These are phyloP conservation scores for Malus asiatica DNA, from an alignment of 306 rosid species.

Conservation along the genomic window DNA sequence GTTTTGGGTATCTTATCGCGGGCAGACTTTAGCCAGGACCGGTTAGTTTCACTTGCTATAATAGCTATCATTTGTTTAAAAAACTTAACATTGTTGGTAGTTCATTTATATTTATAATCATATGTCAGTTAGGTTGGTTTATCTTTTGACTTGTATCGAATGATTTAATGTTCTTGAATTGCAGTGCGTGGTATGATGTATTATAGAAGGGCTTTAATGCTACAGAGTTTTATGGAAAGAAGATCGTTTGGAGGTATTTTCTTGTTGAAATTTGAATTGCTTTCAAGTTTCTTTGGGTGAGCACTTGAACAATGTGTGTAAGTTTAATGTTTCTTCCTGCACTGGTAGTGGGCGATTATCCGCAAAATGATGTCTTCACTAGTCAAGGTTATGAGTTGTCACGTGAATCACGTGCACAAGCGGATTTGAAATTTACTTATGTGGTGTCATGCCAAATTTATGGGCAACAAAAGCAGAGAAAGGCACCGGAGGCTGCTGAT, in stretches of 20 bases:
- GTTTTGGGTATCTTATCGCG: slow-evolving; percentile 92
- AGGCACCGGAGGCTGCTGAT: slow-evolving; percentile 77
- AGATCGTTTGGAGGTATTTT: slow-evolving; percentile 73
- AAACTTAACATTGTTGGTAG: neutral
- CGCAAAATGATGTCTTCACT: slow-evolving; percentile 45
- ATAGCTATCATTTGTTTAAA: neutral
- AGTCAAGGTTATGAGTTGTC: slow-evolving; percentile 82
- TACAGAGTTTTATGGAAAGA: slow-evolving; percentile 81
- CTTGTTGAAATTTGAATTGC: slow-evolving; percentile 3
- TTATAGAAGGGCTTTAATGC: slow-evolving; percentile 92
- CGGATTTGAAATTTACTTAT: slow-evolving; percentile 91
- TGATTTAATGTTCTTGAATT: slow-evolving; percentile 23
- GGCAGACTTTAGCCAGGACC: slow-evolving; percentile 98
- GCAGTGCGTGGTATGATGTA: slow-evolving; percentile 99
- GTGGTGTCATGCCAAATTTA: slow-evolving; percentile 99
- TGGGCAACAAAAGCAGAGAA: slow-evolving; percentile 90
- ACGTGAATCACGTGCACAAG: slow-evolving; percentile 82
- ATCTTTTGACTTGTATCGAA: neutral
- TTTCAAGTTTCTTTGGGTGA: slow-evolving; percentile 3
- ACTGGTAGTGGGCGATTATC: slow-evolving; percentile 41
- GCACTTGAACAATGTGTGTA: slow-evolving; percentile 3
- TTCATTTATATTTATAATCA: neutral
- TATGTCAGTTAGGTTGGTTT: neutral
- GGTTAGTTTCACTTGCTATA: slow-evolving; percentile 36
- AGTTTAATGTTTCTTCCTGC: slow-evolving; percentile 5